phyloP scores from a whole-genome alignment of 257 asterid genomes.

The Penstemon barbatus region DNA sequence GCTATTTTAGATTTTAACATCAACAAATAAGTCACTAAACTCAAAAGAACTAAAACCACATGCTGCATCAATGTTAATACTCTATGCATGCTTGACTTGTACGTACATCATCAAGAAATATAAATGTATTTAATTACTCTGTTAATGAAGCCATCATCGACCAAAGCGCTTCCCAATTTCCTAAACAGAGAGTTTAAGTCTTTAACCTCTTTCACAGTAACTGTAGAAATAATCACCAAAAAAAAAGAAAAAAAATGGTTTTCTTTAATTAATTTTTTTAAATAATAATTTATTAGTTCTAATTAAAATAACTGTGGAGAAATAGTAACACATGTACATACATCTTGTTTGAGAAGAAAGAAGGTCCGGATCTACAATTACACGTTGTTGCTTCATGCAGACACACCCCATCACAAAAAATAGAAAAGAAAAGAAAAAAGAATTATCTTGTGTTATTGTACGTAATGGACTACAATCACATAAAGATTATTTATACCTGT shows the following conservation, averaged over 20 bases:
- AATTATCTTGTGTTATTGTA: too few relatives aligned
- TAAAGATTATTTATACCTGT: too few relatives aligned
- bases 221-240: slow-evolving; percentile 26
- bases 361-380: slow-evolving; percentile 41
- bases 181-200: slow-evolving; percentile 42
- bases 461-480: too few relatives aligned
- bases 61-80: not conserved
- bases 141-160: slow-evolving; percentile 51
- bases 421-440: too few relatives aligned
- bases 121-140: slow-evolving; percentile 30
- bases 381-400: slow-evolving; percentile 32
- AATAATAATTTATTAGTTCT: too few relatives aligned
- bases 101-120: too few relatives aligned
- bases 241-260: not conserved
- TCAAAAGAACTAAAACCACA: not conserved
- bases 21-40: not conserved
- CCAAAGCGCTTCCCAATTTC: slow-evolving; percentile 51
- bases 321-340: not conserved
- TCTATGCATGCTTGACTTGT: too few relatives aligned
- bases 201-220: slow-evolving; percentile 52
- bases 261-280: too few relatives aligned
- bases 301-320: too few relatives aligned
- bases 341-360: slow-evolving; percentile 54
- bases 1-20: too few relatives aligned
- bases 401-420: slow-evolving; percentile 41